Percentiles rank a stretch among this genome's conserved stretches.
Evolutionary conservation across 2,329 filamentous ascomycete species (phyloP).

Genomic region (Aspergillus flavus): DNA sequence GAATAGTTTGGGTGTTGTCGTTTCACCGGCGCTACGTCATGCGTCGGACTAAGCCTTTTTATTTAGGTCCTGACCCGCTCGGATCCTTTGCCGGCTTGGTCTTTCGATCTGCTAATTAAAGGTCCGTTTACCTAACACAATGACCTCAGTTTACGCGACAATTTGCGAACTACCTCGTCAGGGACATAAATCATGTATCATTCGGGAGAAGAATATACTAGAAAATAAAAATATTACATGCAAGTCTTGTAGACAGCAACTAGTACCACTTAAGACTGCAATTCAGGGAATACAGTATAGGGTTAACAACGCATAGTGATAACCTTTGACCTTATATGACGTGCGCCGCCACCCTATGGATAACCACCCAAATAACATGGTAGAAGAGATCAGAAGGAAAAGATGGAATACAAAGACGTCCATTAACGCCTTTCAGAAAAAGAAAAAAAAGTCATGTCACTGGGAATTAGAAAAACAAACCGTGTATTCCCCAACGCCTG

Average conservation of each 20-base stretch:
- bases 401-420: constrained; percentile 1
- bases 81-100: constrained; percentile 10
- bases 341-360: constrained; percentile 2
- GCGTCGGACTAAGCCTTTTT: constrained; percentile 4
- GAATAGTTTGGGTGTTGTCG: not conserved
- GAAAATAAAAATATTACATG: not conserved
- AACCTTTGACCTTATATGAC: not conserved
- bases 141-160: not conserved
- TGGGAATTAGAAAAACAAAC: constrained; percentile 11
- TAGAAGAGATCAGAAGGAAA: not conserved
- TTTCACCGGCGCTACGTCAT: constrained; percentile 12
- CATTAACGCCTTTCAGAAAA: not conserved
- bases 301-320: not conserved
- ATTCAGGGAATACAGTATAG: not conserved
- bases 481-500: constrained; percentile 24
- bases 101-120: not conserved
- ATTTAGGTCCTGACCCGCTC: constrained; percentile 6
- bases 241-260: not conserved
- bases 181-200: not conserved
- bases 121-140: not conserved
- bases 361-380: constrained; percentile 9
- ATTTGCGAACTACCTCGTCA: not conserved
- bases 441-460: not conserved
- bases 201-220: not conserved
- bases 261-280: not conserved